Evolutionary conservation across 108 stramenopile genomes (phyloP), one percentile per base, ranked within the genome.

Genomic region (Fistulifera solaris): DNA sequence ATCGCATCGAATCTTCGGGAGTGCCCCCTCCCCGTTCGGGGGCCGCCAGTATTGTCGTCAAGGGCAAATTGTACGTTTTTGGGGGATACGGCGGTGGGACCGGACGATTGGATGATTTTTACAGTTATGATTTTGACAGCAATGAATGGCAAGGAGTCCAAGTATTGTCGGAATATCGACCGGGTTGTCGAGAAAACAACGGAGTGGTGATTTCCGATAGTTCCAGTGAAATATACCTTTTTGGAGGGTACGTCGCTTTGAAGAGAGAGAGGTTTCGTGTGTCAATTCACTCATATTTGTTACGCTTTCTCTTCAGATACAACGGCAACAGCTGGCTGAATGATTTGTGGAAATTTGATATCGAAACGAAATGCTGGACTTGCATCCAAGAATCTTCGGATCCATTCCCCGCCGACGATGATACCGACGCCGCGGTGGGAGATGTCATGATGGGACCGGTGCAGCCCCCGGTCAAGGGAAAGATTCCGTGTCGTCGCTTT

Each of bases 301-400:
- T n/a, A n/a, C n/a, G n/a, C n/a, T n/a, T n/a, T n/a, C n/a, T n/a
- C n/a, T n/a, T n/a, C 31, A 35, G 31, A 35, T 35, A 35, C 31
- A 78, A 92, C 66, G 92, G 92, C 0, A 66, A 57, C 11, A 54
- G 63, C 16, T 95, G 94, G 94, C 71, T 96, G 43, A 94, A 94
- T 52, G 95, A 96, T 63, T 57, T 93, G 10, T 94, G 92, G 85
- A 77, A 79, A 58, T 96, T 89, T 62, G 85, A 94, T 63, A 83
- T 89, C 45, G 73, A 79, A 22, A 76, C 72, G 0, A 61, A 70
- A 26, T 41, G 59, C 35, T 92, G 89, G 89, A 83, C 72, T 14
- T 87, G 85, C 48, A 70, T 92, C 38, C 85, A 92, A 45, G 85
- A 83, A 62, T 79, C 81, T n/a, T 76, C 68, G 14, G 77, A 72